phyloP scores from a whole-genome alignment of 1,284 basidiomycete species.

The Sporisorium iseilematis-ciliati region DNA sequence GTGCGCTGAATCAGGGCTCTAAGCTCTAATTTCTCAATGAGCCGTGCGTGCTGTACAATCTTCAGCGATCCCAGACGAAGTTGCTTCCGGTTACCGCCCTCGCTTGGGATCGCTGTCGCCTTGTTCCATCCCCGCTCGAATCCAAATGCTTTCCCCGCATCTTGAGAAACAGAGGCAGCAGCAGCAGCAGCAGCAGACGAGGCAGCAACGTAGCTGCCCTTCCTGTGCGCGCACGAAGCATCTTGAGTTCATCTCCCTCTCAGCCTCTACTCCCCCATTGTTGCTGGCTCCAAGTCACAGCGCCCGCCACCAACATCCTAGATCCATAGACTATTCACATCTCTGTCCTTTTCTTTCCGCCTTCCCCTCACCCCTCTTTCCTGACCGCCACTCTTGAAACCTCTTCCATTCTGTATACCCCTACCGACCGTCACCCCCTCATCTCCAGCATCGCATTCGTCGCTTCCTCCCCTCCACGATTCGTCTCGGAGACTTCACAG shows the following conservation, averaged over 20 bases:
- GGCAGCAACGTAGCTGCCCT: no score
- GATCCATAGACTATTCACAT: no score
- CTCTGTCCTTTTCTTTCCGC: no score
- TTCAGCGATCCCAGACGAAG: neutral
- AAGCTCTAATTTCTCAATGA: neutral
- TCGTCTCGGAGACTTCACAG: no score
- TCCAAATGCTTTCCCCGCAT: slow-evolving; percentile 13
- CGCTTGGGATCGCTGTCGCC: neutral
- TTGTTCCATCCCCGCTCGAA: neutral
- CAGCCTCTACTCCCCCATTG: neutral
- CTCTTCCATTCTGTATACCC: no score
- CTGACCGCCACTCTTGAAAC: no score
- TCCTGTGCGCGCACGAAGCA: slow-evolving; percentile 9
- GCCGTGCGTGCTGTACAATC: neutral
- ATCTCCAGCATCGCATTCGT: neutral
- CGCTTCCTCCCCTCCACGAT: neutral
- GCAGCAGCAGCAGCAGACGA: no score
- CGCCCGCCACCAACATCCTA: no score
- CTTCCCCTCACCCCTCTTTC: no score
- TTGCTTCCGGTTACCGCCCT: slow-evolving; percentile 7
- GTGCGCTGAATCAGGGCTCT: neutral
- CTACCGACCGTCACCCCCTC: neutral
- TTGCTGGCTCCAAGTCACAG: no score
- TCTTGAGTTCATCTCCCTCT: neutral
- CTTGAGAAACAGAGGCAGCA: neutral